Conservation (phyloP, 306 rosid species). For the Nissolia schottii region DNA sequence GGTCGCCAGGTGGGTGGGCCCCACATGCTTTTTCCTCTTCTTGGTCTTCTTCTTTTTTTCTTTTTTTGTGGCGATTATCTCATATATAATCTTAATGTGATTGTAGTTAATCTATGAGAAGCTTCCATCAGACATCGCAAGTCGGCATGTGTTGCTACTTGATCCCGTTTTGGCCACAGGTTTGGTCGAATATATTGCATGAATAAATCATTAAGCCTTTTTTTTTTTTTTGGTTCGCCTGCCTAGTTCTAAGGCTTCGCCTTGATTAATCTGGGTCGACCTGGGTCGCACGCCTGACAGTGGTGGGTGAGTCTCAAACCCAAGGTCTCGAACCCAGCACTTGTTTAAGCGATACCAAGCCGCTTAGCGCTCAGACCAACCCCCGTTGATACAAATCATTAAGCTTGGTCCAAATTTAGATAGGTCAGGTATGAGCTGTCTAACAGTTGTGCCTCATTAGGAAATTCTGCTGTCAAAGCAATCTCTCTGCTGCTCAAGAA, state of each 20-base stretch:
- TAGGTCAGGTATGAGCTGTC: too few relatives aligned
- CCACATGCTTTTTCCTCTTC: not conserved
- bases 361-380: too few relatives aligned
- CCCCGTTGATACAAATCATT: too few relatives aligned
- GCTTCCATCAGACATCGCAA: constrained; percentile 75
- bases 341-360: too few relatives aligned
- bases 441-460: constrained; percentile 31
- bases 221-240: too few relatives aligned
- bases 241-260: too few relatives aligned
- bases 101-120: constrained; percentile 84
- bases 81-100: constrained; percentile 1
- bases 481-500: constrained; percentile 68
- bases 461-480: constrained; percentile 81
- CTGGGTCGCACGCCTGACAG: too few relatives aligned
- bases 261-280: too few relatives aligned
- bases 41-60: not conserved
- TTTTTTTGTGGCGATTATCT: not conserved
- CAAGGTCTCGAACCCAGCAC: too few relatives aligned
- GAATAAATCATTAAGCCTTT: too few relatives aligned
- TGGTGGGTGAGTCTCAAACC: too few relatives aligned
- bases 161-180: constrained; percentile 94
- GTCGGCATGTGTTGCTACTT: constrained; percentile 80
- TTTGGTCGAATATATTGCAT: not conserved
- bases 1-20: constrained; percentile 64
- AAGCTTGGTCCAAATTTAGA: too few relatives aligned